phyloP scores from a whole-genome alignment of 2,329 filamentous ascomycete genomes.

The Colletotrichum coccodes region DNA sequence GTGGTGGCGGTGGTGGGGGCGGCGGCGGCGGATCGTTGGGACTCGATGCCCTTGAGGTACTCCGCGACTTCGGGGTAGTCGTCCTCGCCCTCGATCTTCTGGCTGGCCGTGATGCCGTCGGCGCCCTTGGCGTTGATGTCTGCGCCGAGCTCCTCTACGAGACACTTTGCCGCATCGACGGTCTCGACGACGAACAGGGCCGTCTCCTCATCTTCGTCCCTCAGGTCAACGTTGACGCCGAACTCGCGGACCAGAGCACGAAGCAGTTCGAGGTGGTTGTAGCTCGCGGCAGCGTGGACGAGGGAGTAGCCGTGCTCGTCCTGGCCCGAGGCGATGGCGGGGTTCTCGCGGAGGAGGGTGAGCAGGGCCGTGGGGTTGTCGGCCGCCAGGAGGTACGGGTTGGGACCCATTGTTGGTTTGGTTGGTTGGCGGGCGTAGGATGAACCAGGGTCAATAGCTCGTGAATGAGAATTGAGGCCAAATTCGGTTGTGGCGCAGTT shows the following conservation, averaged over 20 bases:
- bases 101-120: slow-evolving; percentile 82
- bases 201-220: slow-evolving; percentile 92
- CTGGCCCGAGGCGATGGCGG: slow-evolving; percentile 80
- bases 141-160: slow-evolving; percentile 85
- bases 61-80: slow-evolving; percentile 80
- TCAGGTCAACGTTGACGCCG: slow-evolving; percentile 80
- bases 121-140: slow-evolving; percentile 73
- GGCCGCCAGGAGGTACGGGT: slow-evolving; percentile 81
- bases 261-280: slow-evolving; percentile 86
- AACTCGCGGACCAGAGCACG: slow-evolving; percentile 80
- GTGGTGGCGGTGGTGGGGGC: slow-evolving; percentile 40
- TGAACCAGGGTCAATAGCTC: background rate
- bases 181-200: slow-evolving; percentile 94
- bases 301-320: slow-evolving; percentile 96
- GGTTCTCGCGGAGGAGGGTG: slow-evolving; percentile 77
- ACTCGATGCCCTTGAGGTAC: slow-evolving; percentile 66
- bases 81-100: slow-evolving; percentile 82
- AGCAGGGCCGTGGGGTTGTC: slow-evolving; percentile 82
- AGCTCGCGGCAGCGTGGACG: slow-evolving; percentile 91
- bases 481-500: slow-evolving; percentile 16
- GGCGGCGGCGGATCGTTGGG: slow-evolving; percentile 39
- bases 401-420: slow-evolving; percentile 57
- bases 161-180: slow-evolving; percentile 77
- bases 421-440: background rate
- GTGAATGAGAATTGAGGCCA: slow-evolving; percentile 22